A percentile compares a stretch with the other conserved stretches of the same genome.
phyloP scores from a whole-genome alignment of 2,329 filamentous ascomycete genomes.

The Davidsoniella australis region DNA sequence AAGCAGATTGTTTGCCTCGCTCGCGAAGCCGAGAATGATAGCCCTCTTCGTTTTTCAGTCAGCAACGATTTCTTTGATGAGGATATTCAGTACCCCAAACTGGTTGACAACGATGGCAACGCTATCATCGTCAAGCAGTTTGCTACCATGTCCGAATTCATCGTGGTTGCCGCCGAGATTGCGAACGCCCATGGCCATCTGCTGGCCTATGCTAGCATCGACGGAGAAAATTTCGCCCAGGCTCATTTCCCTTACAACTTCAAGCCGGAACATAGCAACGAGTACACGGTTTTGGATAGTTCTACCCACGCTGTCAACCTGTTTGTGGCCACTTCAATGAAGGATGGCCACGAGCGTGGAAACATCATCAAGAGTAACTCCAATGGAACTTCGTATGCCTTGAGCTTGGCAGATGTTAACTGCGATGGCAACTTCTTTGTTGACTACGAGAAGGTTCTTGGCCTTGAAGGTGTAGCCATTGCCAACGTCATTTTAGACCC shows the following conservation, averaged over 20 bases:
- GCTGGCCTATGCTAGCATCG: constrained; percentile 65
- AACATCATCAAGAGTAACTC: constrained; percentile 96
- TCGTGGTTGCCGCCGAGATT: constrained; percentile 55
- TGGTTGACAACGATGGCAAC: constrained; percentile 40
- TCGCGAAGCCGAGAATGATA: constrained; percentile 33
- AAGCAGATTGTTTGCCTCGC: constrained; percentile 43
- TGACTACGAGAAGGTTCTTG: constrained; percentile 91
- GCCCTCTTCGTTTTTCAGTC: constrained; percentile 52
- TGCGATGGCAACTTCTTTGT: constrained; percentile 61
- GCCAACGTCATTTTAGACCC: constrained; percentile 73
- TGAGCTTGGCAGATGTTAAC: constrained; percentile 70
- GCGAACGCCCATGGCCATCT: constrained; percentile 39
- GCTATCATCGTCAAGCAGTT: constrained; percentile 56
- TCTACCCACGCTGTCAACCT: constrained; percentile 88
- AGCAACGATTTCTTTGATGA: constrained; percentile 64
- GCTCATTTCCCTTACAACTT: constrained; percentile 80
- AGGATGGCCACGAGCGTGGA: constrained; percentile 52
- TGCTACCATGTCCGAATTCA: constrained; percentile 92
- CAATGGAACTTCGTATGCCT: constrained; percentile 87
- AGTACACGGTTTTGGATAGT: constrained; percentile 88
- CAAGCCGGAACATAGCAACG: constrained; percentile 49
- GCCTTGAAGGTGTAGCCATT: constrained; percentile 75
- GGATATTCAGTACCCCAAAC: constrained; percentile 23
- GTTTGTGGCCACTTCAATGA: constrained; percentile 66
- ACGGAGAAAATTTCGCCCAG: constrained; percentile 65